Evolutionary conservation across 192 early-diverging fungal species (phyloP).

Genomic region (Coemansia furcata): DNA sequence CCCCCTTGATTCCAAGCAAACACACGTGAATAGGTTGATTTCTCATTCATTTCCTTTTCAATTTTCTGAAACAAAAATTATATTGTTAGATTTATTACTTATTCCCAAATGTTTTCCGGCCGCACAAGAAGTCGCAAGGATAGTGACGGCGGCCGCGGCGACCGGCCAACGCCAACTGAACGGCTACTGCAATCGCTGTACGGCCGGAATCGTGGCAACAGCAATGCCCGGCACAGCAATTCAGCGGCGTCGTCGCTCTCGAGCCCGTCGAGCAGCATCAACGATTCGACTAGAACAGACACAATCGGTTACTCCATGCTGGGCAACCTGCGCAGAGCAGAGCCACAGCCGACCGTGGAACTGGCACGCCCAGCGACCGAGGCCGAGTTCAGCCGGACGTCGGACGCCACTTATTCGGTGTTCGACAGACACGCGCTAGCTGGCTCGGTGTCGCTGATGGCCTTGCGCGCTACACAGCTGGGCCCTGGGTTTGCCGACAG

Average conservation of each 20-base stretch:
- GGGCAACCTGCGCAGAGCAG: conserved; percentile 21
- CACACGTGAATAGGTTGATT: neutral
- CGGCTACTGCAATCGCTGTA: conserved; percentile 43
- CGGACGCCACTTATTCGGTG: conserved; percentile 16
- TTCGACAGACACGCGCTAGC: conserved; percentile 9
- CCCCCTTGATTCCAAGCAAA: neutral
- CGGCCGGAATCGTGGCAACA: conserved; percentile 14
- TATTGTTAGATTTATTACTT: neutral
- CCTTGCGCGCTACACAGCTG: conserved; percentile 41
- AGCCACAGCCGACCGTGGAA: conserved; percentile 37
- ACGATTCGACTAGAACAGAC: conserved; percentile 8
- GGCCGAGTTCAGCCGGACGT: conserved; percentile 33
- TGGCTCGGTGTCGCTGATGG: conserved; percentile 36
- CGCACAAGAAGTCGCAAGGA: conserved; percentile 3
- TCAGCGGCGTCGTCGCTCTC: neutral
- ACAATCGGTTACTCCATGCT: conserved; percentile 24
- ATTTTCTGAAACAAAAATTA: neutral
- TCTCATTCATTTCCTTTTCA: neutral
- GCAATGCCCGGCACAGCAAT: conserved; percentile 10
- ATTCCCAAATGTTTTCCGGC: conserved; percentile 7
- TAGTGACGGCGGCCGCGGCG: conserved; percentile 1
- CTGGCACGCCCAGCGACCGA: conserved; percentile 47
- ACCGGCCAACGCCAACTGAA: conserved; percentile 20
- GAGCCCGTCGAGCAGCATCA: conserved; percentile 8
- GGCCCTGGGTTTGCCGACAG: conserved; percentile 8